Conservation (phyloP, 768 basidiomycete genomes). For the Macrolepiota albuminosa region DNA sequence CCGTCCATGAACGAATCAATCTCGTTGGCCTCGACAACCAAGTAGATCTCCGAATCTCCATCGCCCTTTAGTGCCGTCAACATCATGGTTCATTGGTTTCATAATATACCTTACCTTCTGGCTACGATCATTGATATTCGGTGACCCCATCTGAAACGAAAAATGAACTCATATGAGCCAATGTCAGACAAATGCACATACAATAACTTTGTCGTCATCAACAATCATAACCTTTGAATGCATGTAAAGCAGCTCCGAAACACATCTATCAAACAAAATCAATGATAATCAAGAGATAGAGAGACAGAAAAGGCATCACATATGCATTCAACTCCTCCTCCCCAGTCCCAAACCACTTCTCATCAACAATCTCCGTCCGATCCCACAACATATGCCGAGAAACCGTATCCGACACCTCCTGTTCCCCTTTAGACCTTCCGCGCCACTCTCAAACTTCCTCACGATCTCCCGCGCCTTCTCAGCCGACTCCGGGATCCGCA, state of each 20-base stretch:
- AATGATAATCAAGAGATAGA: constrained; percentile 2
- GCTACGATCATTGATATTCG: constrained; percentile 87
- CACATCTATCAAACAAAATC: constrained; percentile 46
- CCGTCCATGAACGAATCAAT: constrained; percentile 79
- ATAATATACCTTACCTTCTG: constrained; percentile 47
- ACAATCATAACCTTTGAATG: constrained; percentile 93
- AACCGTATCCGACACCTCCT: constrained; percentile 69
- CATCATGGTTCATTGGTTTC: background rate
- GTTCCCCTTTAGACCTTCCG: constrained; percentile 49
- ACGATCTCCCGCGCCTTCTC: too few species aligned
- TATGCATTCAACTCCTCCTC: too few species aligned
- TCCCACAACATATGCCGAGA: too few species aligned
- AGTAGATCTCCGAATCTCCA: constrained; percentile 91
- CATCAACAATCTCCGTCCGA: too few species aligned
- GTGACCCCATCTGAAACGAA: constrained; percentile 73
- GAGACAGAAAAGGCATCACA: constrained; percentile 28
- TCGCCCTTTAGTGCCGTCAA: constrained; percentile 77
- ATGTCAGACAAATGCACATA: too few species aligned
- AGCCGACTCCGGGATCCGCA: too few species aligned
- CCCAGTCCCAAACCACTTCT: too few species aligned
- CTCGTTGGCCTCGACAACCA: constrained; percentile 88
- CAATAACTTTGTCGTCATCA: too few species aligned
- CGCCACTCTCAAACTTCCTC: constrained; percentile 74
- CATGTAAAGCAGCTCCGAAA: constrained; percentile 76
- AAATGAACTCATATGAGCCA: too few species aligned